Conservation (phyloP, 352 stramenopile genomes). For the Phytophthora palmivora region DNA sequence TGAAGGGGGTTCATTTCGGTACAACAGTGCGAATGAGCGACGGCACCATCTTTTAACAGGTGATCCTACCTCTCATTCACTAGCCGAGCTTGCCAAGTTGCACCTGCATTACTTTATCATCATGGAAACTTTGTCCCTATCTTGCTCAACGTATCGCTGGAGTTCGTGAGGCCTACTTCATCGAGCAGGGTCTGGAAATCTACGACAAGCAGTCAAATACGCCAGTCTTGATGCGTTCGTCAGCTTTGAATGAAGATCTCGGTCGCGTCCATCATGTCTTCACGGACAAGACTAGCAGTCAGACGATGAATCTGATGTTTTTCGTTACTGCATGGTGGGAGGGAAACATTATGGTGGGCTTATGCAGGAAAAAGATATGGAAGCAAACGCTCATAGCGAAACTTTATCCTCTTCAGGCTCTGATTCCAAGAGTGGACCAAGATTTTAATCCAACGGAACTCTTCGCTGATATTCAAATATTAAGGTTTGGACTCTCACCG, state of each 20-base stretch:
- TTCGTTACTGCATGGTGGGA: slow-evolving; percentile 95
- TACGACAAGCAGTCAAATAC: no score
- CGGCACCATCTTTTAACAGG: slow-evolving; percentile 18
- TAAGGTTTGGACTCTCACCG: no score
- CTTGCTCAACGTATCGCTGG: slow-evolving; percentile 97
- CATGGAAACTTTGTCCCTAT: slow-evolving; percentile 98
- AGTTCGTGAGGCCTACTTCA: slow-evolving; percentile 97
- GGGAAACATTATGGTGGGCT: no score
- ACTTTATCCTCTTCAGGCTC: not conserved
- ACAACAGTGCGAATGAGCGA: slow-evolving; percentile 36
- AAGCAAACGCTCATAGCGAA: slow-evolving; percentile 23
- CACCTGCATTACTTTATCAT: slow-evolving; percentile 96
- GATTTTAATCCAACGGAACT: slow-evolving; percentile 77
- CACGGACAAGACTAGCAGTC: slow-evolving; percentile 92
- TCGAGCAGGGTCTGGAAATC: slow-evolving; percentile 92
- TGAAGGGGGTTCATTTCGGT: slow-evolving; percentile 77
- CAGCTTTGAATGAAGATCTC: no score
- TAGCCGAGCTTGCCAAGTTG: slow-evolving; percentile 76
- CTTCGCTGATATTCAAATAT: slow-evolving; percentile 86
- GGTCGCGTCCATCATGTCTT: no score
- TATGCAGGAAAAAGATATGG: slow-evolving; percentile 61
- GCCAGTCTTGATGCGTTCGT: no score
- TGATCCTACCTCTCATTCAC: slow-evolving; percentile 42
- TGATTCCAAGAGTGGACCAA: slow-evolving; percentile 14
- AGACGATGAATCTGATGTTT: slow-evolving; percentile 97